Evolutionary conservation across 2,329 filamentous ascomycete species (phyloP), one percentile per base, ranked within the genome.

Genomic region (Botrytis tulipae): DNA sequence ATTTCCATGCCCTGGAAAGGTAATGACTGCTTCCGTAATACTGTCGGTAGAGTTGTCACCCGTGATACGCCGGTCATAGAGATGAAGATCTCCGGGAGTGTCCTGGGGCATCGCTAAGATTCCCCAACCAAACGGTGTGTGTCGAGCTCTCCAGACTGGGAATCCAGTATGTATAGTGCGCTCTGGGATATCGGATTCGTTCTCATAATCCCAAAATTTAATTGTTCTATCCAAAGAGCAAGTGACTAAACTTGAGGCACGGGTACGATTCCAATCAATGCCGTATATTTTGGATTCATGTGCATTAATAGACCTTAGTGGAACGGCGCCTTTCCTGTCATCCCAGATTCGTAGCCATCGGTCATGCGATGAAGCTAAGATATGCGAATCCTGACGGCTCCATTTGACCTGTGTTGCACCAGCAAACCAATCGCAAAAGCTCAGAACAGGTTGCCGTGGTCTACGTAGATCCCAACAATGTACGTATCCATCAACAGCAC

Each of bases 401-500:
- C 93, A 98, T 83, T 98, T 98, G 76, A 98, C 95, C 81, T 98
- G 95, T 1, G 95, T 97, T 18, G 94, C 95, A 60, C 95, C 95
- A 44, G 94, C 94, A 80, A 94, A 93, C 93, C 94, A 98, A 83
- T 98, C 94, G 75, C 92, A 95, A 80, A 96, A 97, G 0, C 91
- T 93, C 73, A 95, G 86, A 16, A 89, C 92, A 12, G 94, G 93
- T 76, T 91, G 89, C 60, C 87, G 87, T 0, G 94, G 91, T 69
- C 88, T 87, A 51, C 95, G 89, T 63, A 98, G 84, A 83, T 98
- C 95, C 94, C 95, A 98, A 79, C 91, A 94, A 82, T 97, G 93
- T 14, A 98, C 93, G 79, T 94, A 97, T 69, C 94, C 96, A 82
- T 98, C 95, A 44, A 98, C 93, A 5, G 94, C 93, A 82, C 94